Evolutionary conservation across 192 early-diverging fungal species (phyloP).

Genomic region (Linnemannia elongata): DNA sequence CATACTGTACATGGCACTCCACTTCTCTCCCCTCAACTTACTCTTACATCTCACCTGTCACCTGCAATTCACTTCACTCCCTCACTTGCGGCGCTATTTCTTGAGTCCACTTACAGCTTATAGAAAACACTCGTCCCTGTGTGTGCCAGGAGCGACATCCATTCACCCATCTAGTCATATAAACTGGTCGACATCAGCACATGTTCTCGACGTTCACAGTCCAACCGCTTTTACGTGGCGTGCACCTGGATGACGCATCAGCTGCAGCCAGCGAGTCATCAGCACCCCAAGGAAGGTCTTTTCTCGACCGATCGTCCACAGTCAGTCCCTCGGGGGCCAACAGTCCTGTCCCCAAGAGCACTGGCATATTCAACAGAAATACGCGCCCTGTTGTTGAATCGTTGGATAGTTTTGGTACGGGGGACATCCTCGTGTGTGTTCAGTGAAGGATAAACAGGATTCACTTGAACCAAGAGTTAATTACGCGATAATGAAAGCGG

Average conservation of each 20-base stretch:
- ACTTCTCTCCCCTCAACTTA: background rate
- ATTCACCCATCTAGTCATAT: background rate
- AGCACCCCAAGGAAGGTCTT: slow-evolving; percentile 28
- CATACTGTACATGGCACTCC: background rate
- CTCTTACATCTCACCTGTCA: background rate
- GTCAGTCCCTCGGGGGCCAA: slow-evolving; percentile 18
- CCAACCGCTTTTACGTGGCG: slow-evolving; percentile 61
- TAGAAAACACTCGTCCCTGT: background rate
- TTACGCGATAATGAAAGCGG: background rate
- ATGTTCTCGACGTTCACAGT: slow-evolving; percentile 64
- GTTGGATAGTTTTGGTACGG: slow-evolving; percentile 55
- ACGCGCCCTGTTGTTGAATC: slow-evolving; percentile 27
- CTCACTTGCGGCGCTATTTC: background rate
- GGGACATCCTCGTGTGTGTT: background rate
- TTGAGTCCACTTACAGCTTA: background rate
- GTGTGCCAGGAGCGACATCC: background rate
- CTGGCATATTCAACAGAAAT: slow-evolving; percentile 53
- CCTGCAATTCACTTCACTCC: too few species aligned
- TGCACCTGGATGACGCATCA: slow-evolving; percentile 55
- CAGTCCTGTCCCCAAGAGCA: slow-evolving; percentile 31
- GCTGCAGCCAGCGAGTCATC: slow-evolving; percentile 37
- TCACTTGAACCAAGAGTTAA: background rate
- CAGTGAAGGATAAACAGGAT: background rate
- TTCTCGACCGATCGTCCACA: slow-evolving; percentile 30
- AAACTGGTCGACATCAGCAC: background rate